Evolutionary conservation across 495 filamentous ascomycete genomes (phyloP), one percentile per base, ranked within the genome.

Genomic region (Penicillium subrubescens): DNA sequence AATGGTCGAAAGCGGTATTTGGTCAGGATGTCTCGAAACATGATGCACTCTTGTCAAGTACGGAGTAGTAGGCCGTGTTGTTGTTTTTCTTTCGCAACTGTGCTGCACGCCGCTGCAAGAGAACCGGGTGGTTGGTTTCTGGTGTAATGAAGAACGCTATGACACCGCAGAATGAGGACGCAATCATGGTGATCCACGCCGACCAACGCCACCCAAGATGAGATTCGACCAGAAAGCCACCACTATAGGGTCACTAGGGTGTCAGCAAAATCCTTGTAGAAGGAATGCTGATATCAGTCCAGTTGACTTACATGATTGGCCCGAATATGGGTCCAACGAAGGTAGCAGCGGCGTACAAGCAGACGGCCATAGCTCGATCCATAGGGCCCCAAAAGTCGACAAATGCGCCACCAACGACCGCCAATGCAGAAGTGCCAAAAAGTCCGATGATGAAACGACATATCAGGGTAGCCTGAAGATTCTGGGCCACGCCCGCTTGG

Each of bases 371-470:
- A 17, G 39, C 39, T 43, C 39, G 39, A n/a, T 17, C 39, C 39
- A 43, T 2, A 14, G 39, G 39, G 39, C 39, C 39, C 39, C 39
- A 43, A n/a, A 43, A 43, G 17, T 43, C 7, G 15, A 43, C 39
- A 14, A 43, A 43, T 43, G 33, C 33, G 33, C 33, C 33, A 11
- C 33, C 33, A 11, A 85, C 79, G 58, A 89, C 78, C 8, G 84
- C 82, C n/a, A 90, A 66, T 2, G 87, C 83, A 0, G 86, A 79
- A n/a, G 79, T 78, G 2, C 82, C 86, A 66, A 88, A 86, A 2
- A 81, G 37, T 5, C 87, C 87, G 0, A 73, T 73, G 11, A 90
- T 64, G 63, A 90, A 86, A 6, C 87, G 82, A 69, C 77, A 80
- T 39, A 89, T 60, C 33, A 90, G 70, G 55, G 89, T 81, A 15